phyloP scores from a whole-genome alignment of 225 moss, liverwort and hornwort species.

The Sphagnum contortum region DNA sequence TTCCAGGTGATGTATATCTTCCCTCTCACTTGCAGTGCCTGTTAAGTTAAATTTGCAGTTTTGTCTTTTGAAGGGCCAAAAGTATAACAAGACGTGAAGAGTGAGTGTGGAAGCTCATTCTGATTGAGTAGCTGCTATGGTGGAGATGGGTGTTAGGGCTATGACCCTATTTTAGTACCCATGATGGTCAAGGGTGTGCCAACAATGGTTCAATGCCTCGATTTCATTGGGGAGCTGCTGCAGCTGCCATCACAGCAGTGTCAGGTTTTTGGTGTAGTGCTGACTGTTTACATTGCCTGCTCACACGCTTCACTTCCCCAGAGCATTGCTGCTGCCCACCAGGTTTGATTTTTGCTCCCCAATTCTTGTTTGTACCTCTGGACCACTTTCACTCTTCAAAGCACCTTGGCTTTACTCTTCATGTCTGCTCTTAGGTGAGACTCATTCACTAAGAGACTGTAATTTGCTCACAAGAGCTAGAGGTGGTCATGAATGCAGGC shows the following conservation, averaged over 20 bases:
- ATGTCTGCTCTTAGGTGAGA: no score
- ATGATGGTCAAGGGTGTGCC: conserved; percentile 97
- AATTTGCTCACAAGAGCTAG: conserved; percentile 1
- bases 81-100: no score
- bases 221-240: conserved; percentile 78
- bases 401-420: no score
- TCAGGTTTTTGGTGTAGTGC: conserved; percentile 72
- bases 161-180: conserved; percentile 74
- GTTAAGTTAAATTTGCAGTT: no score
- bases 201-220: conserved; percentile 85
- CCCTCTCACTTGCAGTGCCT: no score
- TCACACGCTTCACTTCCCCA: conserved; percentile 70
- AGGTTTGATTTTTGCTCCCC: conserved; percentile 26
- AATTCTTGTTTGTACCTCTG: background rate
- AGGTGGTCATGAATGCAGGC: conserved; percentile 36
- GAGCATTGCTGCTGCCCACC: conserved; percentile 76
- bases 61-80: no score
- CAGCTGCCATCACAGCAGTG: conserved; percentile 80
- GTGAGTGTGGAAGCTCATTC: no score
- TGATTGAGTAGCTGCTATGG: background rate
- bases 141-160: conserved; percentile 46
- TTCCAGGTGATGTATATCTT: conserved; percentile 55
- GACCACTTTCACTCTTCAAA: background rate
- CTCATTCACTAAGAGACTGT: no score
- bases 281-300: conserved; percentile 69